Conservation (phyloP, 2,329 filamentous ascomycete species). For the Pseudocercospora cruenta region DNA sequence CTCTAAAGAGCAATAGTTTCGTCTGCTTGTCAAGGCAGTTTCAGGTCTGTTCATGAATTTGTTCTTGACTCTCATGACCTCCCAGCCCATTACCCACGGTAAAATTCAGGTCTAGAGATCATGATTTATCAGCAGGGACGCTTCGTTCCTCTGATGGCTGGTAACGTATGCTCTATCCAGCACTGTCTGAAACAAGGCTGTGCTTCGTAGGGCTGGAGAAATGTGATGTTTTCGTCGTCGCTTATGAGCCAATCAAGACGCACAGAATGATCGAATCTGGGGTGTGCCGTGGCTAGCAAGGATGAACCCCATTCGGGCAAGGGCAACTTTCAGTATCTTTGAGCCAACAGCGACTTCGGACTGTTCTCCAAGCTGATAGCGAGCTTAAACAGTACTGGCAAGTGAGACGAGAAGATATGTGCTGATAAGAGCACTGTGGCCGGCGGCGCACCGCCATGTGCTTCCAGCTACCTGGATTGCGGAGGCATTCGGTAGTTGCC, state of each 20-base stretch:
- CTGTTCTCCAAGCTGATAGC: not conserved
- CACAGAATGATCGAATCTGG: not conserved
- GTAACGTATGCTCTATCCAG: not conserved
- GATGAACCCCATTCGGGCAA: constrained; percentile 5
- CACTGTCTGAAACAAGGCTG: not conserved
- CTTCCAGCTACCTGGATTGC: not conserved
- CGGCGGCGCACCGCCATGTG: not conserved
- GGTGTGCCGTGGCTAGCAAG: constrained; percentile 1
- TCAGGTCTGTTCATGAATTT: not conserved
- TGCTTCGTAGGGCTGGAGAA: not conserved
- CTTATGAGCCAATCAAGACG: not conserved
- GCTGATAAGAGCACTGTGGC: not conserved
- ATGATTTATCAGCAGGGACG: not conserved
- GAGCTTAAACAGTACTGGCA: not conserved
- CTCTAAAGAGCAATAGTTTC: not conserved
- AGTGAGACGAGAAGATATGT: not conserved
- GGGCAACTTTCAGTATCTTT: constrained; percentile 6
- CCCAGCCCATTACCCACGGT: not conserved
- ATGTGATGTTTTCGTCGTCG: not conserved
- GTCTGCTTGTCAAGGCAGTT: not conserved
- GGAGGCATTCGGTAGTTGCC: not conserved
- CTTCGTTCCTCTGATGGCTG: not conserved
- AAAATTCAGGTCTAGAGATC: not conserved
- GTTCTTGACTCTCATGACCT: not conserved
- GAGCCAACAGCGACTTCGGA: not conserved